Evolutionary conservation across 1,139 yeast genomes (phyloP).

Genomic region (Trichomonascaceae sp.): DNA sequence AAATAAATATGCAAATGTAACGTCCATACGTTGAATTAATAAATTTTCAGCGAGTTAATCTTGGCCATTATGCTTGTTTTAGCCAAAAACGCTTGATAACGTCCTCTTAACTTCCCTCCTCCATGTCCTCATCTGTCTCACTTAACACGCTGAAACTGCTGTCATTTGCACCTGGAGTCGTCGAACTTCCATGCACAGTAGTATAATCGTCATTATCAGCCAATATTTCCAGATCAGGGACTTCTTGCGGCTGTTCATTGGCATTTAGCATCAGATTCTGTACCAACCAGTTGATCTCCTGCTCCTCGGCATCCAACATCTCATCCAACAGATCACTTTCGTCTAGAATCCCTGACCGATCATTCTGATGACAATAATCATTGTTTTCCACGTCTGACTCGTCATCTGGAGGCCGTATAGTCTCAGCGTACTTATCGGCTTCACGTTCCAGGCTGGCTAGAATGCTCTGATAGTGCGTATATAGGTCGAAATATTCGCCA

Average conservation of each 20-base stretch:
- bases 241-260: not conserved
- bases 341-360: slow-evolving; percentile 3
- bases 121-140: slow-evolving; percentile 3
- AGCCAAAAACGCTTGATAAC: too few relatives aligned
- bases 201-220: not conserved
- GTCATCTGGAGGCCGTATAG: slow-evolving; percentile 11
- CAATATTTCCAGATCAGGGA: not conserved
- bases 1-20: not conserved
- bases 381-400: slow-evolving; percentile 7
- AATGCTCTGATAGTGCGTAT: slow-evolving; percentile 11
- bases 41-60: too few relatives aligned
- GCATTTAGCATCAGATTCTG: not conserved
- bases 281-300: slow-evolving; percentile 15
- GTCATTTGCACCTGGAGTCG: slow-evolving; percentile 1
- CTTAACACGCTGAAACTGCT: slow-evolving; percentile 1
- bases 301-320: slow-evolving; percentile 15
- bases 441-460: slow-evolving; percentile 12
- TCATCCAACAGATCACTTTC: slow-evolving; percentile 19
- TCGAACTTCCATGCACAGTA: slow-evolving; percentile 1
- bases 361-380: slow-evolving; percentile 11
- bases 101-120: not conserved
- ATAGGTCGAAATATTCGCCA: slow-evolving; percentile 7
- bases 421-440: slow-evolving; percentile 7
- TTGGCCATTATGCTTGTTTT: too few relatives aligned
- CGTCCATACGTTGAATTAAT: too few relatives aligned